Percentiles rank a stretch among this genome's conserved stretches.
Evolutionary conservation across 306 rosid genomes (phyloP).

Genomic region (Vigna angularis): DNA sequence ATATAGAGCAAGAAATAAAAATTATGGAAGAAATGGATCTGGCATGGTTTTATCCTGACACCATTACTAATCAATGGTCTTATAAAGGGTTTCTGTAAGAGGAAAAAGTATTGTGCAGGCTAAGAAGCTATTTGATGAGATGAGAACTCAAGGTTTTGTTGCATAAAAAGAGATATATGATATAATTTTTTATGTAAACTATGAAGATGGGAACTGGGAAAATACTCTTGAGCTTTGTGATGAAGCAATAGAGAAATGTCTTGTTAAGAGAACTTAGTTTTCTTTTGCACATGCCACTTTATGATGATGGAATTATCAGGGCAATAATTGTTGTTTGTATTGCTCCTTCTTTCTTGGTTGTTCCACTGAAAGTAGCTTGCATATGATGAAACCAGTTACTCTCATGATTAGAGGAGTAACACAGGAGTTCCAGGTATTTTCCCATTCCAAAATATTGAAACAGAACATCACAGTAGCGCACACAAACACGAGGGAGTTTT

Average conservation of each 20-base stretch:
- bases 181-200: slow-evolving; percentile 75
- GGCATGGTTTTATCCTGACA: too few relatives aligned
- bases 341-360: slow-evolving; percentile 36
- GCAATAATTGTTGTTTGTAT: slow-evolving; percentile 1
- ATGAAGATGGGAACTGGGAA: slow-evolving; percentile 80
- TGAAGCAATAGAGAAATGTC: slow-evolving; percentile 84
- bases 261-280: slow-evolving; percentile 50
- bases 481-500: background rate
- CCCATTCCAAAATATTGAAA: background rate
- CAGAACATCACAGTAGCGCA: slow-evolving; percentile 29
- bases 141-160: slow-evolving; percentile 73
- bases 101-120: slow-evolving; percentile 73
- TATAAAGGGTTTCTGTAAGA: slow-evolving; percentile 71
- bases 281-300: slow-evolving; percentile 30
- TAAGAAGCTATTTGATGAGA: slow-evolving; percentile 80
- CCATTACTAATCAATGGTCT: slow-evolving; percentile 55
- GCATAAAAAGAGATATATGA: slow-evolving; percentile 79
- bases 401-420: slow-evolving; percentile 9
- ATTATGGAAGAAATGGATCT: too few relatives aligned
- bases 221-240: slow-evolving; percentile 82
- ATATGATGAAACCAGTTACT: slow-evolving; percentile 34
- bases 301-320: slow-evolving; percentile 22
- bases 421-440: slow-evolving; percentile 26
- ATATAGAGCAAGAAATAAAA: too few relatives aligned
- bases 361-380: slow-evolving; percentile 36